Evolutionary conservation across 2,329 filamentous ascomycete species (phyloP), one percentile per base, ranked within the genome.

Genomic region (Fusarium sp.): DNA sequence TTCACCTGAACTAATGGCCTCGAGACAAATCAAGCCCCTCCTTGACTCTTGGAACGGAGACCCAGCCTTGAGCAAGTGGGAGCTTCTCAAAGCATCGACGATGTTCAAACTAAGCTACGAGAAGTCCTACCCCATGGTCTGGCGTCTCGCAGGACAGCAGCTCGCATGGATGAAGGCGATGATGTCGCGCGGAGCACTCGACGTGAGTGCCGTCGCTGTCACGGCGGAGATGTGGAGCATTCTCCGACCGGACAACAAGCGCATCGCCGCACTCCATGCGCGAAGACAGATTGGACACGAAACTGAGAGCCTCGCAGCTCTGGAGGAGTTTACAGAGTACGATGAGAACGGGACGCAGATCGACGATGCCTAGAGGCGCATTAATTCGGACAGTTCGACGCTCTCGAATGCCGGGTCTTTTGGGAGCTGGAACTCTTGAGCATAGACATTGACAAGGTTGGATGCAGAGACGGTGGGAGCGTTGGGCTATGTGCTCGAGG

Each of bases 31-130:
- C 5, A 63, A 59, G 10, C 54, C 55, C 0, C 74, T 78, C 5
- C 66, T 84, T 7, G 74, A 76, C 10, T 10, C 26, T 3, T 75
- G 70, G 71, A 71, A 58, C 13, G 51, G 61, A 5, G 65, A 78
- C 17, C 56, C 66, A 0, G 42, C 71, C 2, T 76, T 79, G 13
- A 82, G 79, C 26, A 74, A 68, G 5, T 89, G 85, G 86, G 78
- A 81, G 5, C 74, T 86, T 4, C 75, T 88, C 17, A 86, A 86
- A 59, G 87, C 86, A 0, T 87, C 85, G 2, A 78, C 77, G 5
- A 75, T 80, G 5, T 88, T 86, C 72, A 81, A 81, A 42, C 40
- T 77, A n/a, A 80, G 76, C 36, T 78, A 81, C 66, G 51, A 62
- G 0, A 59, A 6, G 0, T 61, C 51, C 1, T 58, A 75, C 1